These are phyloP conservation scores for Aspergillus cavernicola DNA, from an alignment of 495 filamentous ascomycete genomes.

Conservation along the genomic window DNA sequence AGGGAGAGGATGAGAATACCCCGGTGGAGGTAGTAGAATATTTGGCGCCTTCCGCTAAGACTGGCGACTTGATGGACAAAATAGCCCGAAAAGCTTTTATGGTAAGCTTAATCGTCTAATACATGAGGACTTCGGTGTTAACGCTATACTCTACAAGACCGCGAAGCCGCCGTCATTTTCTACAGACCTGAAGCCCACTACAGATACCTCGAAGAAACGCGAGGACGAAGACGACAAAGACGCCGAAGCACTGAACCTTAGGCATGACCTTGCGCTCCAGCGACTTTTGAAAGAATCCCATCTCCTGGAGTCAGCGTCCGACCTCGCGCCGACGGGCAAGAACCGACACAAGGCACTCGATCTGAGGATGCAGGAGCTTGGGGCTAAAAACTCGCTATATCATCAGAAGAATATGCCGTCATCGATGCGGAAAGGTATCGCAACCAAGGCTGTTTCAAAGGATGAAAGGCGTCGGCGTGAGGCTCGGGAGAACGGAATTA, in stretches of 20 bases:
- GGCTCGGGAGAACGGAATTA: constrained; percentile 84
- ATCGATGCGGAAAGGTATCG: constrained; percentile 73
- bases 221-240: constrained; percentile 39
- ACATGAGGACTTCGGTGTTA: constrained; percentile 4
- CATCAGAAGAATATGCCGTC: constrained; percentile 82
- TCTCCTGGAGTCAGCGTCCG: constrained; percentile 65
- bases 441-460: constrained; percentile 54
- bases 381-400: constrained; percentile 69
- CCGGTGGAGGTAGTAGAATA: constrained; percentile 66
- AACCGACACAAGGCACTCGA: constrained; percentile 75
- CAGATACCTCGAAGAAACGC: constrained; percentile 28
- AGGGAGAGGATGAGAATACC: constrained; percentile 35
- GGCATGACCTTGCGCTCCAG: constrained; percentile 90
- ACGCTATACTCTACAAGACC: constrained; percentile 27
- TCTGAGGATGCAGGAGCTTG: constrained; percentile 73
- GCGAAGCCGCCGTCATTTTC: constrained; percentile 50
- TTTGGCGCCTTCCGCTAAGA: constrained; percentile 31
- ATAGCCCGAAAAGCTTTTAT: constrained; percentile 75
- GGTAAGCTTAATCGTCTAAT: constrained; percentile 43
- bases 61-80: constrained; percentile 49
- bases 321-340: constrained; percentile 60
- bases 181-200: constrained; percentile 22
- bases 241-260: constrained; percentile 57
- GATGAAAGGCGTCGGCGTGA: constrained; percentile 71
- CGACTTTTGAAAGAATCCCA: constrained; percentile 88